phyloP scores from a whole-genome alignment of 2,329 filamentous ascomycete genomes.

The Myriosclerotinia curreyana region DNA sequence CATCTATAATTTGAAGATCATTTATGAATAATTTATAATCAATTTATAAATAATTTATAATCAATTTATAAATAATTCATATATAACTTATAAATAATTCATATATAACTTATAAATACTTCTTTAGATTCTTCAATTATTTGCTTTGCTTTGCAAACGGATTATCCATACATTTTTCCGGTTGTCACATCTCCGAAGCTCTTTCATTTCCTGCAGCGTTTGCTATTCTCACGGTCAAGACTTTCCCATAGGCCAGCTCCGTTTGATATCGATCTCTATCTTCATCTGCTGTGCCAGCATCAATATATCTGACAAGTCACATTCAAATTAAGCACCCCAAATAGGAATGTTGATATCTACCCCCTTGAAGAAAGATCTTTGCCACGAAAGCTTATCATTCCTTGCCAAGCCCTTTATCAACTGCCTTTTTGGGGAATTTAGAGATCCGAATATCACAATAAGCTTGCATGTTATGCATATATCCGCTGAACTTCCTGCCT shows the following conservation, averaged over 20 bases:
- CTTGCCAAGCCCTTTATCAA: not conserved
- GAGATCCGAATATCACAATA: not conserved
- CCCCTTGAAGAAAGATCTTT: conserved; percentile 3
- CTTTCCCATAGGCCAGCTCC: not conserved
- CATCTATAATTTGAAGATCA: no score
- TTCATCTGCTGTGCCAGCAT: conserved; percentile 4
- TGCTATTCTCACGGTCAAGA: not conserved
- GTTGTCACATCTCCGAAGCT: not conserved
- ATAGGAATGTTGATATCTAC: conserved; percentile 14
- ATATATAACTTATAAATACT: no score
- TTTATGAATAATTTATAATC: no score
- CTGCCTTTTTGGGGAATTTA: conserved; percentile 12
- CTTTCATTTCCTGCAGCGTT: not conserved
- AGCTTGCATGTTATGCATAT: conserved; percentile 6
- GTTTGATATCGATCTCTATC: not conserved
- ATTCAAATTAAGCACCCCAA: conserved; percentile 9
- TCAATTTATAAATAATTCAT: no score
- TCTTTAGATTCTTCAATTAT: no score
- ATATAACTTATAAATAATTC: no score
- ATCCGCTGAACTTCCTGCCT: conserved; percentile 6
- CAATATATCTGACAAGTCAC: conserved; percentile 4
- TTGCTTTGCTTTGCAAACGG: no score
- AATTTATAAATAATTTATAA: no score
- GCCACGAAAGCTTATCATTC: conserved; percentile 19
- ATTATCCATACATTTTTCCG: not conserved